These are phyloP conservation scores for Phytopythium cucurbitacearum DNA, from an alignment of 352 stramenopile genomes.

Conservation along the genomic window DNA sequence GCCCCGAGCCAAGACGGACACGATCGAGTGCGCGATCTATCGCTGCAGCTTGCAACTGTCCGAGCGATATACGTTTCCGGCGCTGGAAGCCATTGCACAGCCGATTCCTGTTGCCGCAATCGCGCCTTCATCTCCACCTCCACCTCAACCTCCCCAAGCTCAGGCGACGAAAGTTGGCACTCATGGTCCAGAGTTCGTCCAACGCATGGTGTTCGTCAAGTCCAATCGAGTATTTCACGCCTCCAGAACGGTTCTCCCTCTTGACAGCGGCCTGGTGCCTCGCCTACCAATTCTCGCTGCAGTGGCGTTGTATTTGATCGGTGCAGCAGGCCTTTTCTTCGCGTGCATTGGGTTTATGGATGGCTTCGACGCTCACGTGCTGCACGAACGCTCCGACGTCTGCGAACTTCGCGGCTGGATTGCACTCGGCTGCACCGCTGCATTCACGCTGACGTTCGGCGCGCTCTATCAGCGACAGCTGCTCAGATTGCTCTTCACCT, in stretches of 20 bases:
- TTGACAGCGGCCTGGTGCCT: conserved; percentile 10
- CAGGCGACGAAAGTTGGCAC: too few species aligned
- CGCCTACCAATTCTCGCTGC: not conserved
- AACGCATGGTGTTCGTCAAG: too few species aligned
- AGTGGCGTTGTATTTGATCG: not conserved
- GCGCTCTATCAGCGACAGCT: conserved; percentile 23
- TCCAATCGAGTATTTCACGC: too few species aligned
- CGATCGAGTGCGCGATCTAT: conserved; percentile 18
- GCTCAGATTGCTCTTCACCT: conserved; percentile 19
- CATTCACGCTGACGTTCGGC: conserved; percentile 12
- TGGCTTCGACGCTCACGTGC: not conserved
- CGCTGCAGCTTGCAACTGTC: too few species aligned
- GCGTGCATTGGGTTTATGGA: conserved; percentile 2
- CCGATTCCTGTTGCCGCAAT: too few species aligned
- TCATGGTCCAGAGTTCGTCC: too few species aligned
- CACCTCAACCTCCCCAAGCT: too few species aligned
- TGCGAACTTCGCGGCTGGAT: not conserved
- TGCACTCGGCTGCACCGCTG: conserved; percentile 5
- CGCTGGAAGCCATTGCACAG: too few species aligned
- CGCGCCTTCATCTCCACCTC: not conserved
- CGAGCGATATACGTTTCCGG: too few species aligned
- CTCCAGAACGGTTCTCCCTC: too few species aligned
- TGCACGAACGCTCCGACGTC: not conserved
- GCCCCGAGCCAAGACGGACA: conserved; percentile 3
- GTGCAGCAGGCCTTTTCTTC: conserved; percentile 4